phyloP scores from a whole-genome alignment of 345 rosid species.

The Odontarrhena argentea region DNA sequence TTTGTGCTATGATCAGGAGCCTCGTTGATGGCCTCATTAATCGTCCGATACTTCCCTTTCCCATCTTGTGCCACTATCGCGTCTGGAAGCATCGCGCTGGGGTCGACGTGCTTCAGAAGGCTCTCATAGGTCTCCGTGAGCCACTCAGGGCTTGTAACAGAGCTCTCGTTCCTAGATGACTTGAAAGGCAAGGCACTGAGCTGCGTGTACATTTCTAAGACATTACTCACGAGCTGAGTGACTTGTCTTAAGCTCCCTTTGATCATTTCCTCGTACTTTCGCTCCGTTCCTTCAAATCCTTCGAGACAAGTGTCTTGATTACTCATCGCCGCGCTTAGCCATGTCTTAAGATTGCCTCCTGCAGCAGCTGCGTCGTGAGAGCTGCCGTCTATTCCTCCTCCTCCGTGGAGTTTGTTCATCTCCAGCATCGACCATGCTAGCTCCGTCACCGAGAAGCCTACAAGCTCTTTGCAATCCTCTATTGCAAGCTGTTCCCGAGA shows the following conservation, averaged over 20 bases:
- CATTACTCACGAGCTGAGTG: conserved; percentile 69
- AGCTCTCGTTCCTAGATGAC: conserved; percentile 46
- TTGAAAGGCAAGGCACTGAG: conserved; percentile 70
- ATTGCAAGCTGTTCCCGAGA: conserved; percentile 80
- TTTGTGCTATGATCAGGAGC: conserved; percentile 73
- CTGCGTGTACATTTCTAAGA: conserved; percentile 55
- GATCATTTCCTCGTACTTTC: conserved; percentile 57
- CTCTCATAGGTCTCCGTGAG: conserved; percentile 60
- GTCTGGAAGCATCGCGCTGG: conserved; percentile 45
- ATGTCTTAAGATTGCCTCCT: conserved; percentile 77
- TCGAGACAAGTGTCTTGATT: conserved; percentile 94
- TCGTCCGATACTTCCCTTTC: conserved; percentile 63
- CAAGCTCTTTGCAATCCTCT: conserved; percentile 89
- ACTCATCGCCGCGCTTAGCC: conserved; percentile 87
- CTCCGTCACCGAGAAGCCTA: conserved; percentile 88
- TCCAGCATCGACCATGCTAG: conserved; percentile 86
- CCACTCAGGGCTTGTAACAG: conserved; percentile 55
- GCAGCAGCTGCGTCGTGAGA: conserved; percentile 44
- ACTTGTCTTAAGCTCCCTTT: conserved; percentile 78
- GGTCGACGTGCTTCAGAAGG: conserved; percentile 42
- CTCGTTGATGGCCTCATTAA: conserved; percentile 66
- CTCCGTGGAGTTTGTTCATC: conserved; percentile 67
- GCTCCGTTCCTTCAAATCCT: conserved; percentile 87
- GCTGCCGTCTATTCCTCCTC: conserved; percentile 38
- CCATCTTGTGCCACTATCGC: conserved; percentile 70